Percentiles rank a stretch among this genome's conserved stretches.
Conservation (phyloP, 192 early-diverging fungal species). For the Neocallimastix lanati region DNA sequence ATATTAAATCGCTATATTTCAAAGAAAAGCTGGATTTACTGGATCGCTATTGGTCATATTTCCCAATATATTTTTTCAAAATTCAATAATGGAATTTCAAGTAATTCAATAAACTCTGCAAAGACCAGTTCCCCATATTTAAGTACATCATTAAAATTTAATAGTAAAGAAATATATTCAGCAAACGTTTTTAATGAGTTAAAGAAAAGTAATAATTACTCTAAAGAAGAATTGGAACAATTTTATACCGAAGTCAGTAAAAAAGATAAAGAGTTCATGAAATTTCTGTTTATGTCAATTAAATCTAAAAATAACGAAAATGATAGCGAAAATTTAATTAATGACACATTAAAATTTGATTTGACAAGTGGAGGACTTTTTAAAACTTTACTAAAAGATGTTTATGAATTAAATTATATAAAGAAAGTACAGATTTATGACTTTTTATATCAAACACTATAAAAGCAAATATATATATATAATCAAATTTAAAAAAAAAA, state of each 20-base stretch:
- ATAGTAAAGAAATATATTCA: not conserved
- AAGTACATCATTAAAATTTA: not conserved
- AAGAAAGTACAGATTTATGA: not conserved
- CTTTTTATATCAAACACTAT: not conserved
- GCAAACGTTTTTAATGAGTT: not conserved
- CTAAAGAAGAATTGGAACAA: not conserved
- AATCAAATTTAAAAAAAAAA: no score
- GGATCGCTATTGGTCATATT: not conserved
- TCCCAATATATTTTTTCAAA: not conserved
- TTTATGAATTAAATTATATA: not conserved
- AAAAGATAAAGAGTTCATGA: not conserved
- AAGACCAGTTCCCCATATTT: not conserved
- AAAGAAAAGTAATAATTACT: not conserved
- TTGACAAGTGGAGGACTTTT: not conserved
- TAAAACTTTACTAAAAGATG: not conserved
- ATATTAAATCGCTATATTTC: not conserved
- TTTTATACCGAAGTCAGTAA: not conserved
- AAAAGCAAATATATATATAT: not conserved
- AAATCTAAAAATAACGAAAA: not conserved
- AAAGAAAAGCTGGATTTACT: not conserved
- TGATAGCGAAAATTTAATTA: not conserved
- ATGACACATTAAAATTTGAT: not conserved
- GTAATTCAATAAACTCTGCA: not conserved
- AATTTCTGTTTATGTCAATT: not conserved
- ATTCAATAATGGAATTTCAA: not conserved